Evolutionary conservation across 495 filamentous ascomycete genomes (phyloP).

Genomic region (Hyaloscypha hepaticicola): DNA sequence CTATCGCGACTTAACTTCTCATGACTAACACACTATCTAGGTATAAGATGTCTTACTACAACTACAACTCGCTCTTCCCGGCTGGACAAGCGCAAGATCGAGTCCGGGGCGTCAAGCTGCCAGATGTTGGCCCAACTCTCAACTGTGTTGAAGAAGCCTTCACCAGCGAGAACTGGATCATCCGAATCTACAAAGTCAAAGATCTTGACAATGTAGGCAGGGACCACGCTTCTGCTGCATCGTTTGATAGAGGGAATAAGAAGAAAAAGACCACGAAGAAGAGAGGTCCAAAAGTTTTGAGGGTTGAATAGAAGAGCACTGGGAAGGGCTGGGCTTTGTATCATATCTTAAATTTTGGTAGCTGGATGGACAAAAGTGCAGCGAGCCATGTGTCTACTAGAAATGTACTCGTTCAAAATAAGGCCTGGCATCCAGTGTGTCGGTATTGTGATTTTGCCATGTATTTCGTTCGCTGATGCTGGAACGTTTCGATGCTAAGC

Average conservation of each 20-base stretch:
- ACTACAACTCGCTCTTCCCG: slow-evolving; percentile 91
- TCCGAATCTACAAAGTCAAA: slow-evolving; percentile 99
- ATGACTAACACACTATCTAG: slow-evolving; percentile 49
- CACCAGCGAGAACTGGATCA: slow-evolving; percentile 99
- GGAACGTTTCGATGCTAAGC: no score
- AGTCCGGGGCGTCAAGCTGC: slow-evolving; percentile 79
- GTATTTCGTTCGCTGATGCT: no score
- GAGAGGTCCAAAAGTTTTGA: slow-evolving; percentile 74
- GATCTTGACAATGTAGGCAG: slow-evolving; percentile 94
- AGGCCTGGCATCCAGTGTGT: slow-evolving; percentile 17
- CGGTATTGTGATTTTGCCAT: slow-evolving; percentile 1
- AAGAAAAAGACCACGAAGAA: slow-evolving; percentile 84
- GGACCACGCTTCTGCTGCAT: slow-evolving; percentile 78
- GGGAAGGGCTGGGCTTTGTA: slow-evolving; percentile 24
- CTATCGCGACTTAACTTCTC: not conserved
- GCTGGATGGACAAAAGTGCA: slow-evolving; percentile 18
- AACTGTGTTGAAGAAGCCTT: slow-evolving; percentile 94
- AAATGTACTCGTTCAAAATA: slow-evolving; percentile 29
- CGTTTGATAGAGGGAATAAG: slow-evolving; percentile 92
- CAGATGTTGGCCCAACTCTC: slow-evolving; percentile 80
- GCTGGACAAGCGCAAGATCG: slow-evolving; percentile 88
- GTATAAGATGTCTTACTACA: slow-evolving; percentile 99
- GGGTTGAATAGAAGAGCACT: slow-evolving; percentile 67
- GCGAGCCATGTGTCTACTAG: slow-evolving; percentile 17
- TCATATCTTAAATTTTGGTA: slow-evolving; percentile 26